A percentile compares a stretch with the other conserved stretches of the same genome.
phyloP scores from a whole-genome alignment of 805 yeast species.

The Candida succiphila region DNA sequence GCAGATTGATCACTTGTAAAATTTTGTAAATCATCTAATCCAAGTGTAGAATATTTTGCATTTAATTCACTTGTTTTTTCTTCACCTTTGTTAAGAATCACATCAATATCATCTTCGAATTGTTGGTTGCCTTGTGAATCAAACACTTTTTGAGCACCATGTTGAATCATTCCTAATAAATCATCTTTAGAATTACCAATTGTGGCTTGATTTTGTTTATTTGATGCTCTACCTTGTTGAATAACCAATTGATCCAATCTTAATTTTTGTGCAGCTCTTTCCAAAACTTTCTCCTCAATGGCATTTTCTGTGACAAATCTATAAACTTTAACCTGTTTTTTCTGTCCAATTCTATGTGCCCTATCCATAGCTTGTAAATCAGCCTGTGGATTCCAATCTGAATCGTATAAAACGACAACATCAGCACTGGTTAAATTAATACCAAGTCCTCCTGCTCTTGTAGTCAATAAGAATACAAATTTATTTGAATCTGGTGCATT shows the following conservation, averaged over 20 bases:
- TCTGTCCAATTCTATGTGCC: slow-evolving; percentile 96
- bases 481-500: slow-evolving; percentile 75
- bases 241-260: slow-evolving; percentile 90
- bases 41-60: slow-evolving; percentile 74
- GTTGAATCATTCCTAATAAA: slow-evolving; percentile 89
- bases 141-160: slow-evolving; percentile 87
- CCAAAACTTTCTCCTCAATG: slow-evolving; percentile 91
- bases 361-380: slow-evolving; percentile 98
- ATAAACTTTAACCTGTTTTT: slow-evolving; percentile 87
- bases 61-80: slow-evolving; percentile 72
- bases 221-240: slow-evolving; percentile 72
- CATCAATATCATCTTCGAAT: slow-evolving; percentile 71
- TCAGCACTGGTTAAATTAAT: slow-evolving; percentile 90
- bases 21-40: slow-evolving; percentile 88
- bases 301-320: slow-evolving; percentile 94
- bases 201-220: slow-evolving; percentile 25
- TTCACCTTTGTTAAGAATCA: slow-evolving; percentile 70
- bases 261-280: slow-evolving; percentile 90
- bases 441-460: slow-evolving; percentile 96
- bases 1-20: slow-evolving; percentile 79
- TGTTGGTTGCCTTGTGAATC: slow-evolving; percentile 28
- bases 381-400: slow-evolving; percentile 98
- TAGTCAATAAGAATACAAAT: slow-evolving; percentile 77
- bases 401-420: slow-evolving; percentile 77
- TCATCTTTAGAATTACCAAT: slow-evolving; percentile 72